A percentile compares a stretch with the other conserved stretches of the same genome.
phyloP scores from a whole-genome alignment of 2,329 filamentous ascomycete genomes.

The Pyricularia sp. region DNA sequence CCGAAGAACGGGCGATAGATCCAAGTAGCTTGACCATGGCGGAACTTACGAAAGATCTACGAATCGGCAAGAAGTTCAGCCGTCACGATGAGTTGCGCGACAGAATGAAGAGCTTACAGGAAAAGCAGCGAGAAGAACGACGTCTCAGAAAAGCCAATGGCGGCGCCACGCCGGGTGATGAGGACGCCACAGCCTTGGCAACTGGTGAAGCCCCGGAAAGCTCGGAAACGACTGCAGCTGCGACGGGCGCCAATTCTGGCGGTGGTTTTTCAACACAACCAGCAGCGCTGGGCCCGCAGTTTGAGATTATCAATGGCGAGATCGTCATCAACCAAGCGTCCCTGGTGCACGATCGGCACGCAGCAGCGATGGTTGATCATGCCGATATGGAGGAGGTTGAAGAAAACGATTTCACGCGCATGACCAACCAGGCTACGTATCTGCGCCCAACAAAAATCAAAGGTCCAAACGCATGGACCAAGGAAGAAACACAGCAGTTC shows the following conservation, averaged over 20 bases:
- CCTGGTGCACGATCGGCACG: constrained; percentile 59
- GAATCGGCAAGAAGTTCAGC: constrained; percentile 66
- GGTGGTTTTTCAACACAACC: constrained; percentile 6
- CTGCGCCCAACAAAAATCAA: constrained; percentile 50
- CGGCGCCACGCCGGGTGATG: constrained; percentile 11
- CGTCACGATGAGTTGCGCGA: constrained; percentile 64
- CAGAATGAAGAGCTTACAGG: constrained; percentile 43
- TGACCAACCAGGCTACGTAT: constrained; percentile 61
- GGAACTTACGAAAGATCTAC: constrained; percentile 60
- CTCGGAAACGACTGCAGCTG: constrained; percentile 5
- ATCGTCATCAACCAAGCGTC: constrained; percentile 64
- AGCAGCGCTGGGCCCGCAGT: constrained; percentile 36
- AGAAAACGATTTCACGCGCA: constrained; percentile 68
- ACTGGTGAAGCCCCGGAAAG: not conserved
- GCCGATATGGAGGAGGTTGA: constrained; percentile 54
- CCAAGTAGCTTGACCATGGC: constrained; percentile 59
- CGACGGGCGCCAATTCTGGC: not conserved
- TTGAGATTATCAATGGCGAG: constrained; percentile 61
- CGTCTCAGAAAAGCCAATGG: constrained; percentile 27
- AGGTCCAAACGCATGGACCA: constrained; percentile 59
- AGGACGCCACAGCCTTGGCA: constrained; percentile 10
- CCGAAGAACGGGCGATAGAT: constrained; percentile 55
- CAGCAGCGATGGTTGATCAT: constrained; percentile 42
- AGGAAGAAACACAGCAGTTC: constrained; percentile 64
- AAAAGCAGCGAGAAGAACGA: constrained; percentile 15